These are phyloP conservation scores for Xylaria venustula DNA, from an alignment of 495 filamentous ascomycete genomes.

Conservation along the genomic window DNA sequence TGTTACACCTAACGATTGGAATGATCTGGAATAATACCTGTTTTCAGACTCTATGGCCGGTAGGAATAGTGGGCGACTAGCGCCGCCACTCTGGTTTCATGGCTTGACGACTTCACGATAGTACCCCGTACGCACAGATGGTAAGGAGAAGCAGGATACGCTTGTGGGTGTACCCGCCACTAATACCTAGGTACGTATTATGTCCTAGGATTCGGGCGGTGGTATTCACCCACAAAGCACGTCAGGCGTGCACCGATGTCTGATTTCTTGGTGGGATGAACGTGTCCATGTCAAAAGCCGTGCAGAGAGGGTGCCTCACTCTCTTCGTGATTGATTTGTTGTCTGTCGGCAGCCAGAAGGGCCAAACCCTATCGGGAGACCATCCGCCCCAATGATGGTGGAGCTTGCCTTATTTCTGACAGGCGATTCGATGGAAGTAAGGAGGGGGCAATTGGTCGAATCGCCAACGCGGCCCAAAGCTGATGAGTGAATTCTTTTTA, in stretches of 20 bases:
- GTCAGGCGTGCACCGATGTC: background rate
- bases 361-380: constrained; percentile 8
- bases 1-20: background rate
- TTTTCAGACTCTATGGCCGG: background rate
- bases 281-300: background rate
- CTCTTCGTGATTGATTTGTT: constrained; percentile 6
- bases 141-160: too few relatives aligned
- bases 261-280: constrained; percentile 4
- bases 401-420: background rate
- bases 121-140: too few relatives aligned
- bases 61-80: background rate
- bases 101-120: background rate
- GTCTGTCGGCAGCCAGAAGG: background rate
- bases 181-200: background rate
- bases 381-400: background rate
- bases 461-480: background rate
- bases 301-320: background rate
- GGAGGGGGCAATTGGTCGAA: background rate
- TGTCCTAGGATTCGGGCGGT: background rate
- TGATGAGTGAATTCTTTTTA: background rate
- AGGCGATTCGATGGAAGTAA: background rate
- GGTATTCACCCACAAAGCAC: background rate
- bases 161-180: background rate
- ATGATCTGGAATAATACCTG: background rate
- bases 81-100: background rate